Evolutionary conservation across 2,329 filamentous ascomycete genomes (phyloP).

Genomic region (Helminthosporium solani): DNA sequence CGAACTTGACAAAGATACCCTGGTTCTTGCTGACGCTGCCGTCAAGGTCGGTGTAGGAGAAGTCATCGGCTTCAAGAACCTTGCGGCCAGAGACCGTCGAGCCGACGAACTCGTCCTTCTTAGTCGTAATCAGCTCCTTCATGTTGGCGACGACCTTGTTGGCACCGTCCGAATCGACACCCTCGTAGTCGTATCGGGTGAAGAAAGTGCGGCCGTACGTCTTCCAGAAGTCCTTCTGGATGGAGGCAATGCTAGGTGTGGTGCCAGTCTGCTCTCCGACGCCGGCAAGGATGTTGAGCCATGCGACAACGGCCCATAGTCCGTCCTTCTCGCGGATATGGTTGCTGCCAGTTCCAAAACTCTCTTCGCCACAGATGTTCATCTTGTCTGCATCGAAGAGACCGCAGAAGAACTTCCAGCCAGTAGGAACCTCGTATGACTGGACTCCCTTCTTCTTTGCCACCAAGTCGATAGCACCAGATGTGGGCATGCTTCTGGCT

Average conservation of each 20-base stretch:
- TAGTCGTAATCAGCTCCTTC: conserved; percentile 70
- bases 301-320: conserved; percentile 94
- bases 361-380: conserved; percentile 99
- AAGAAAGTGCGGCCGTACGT: conserved; percentile 98
- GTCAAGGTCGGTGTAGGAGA: conserved; percentile 98
- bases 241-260: conserved; percentile 89
- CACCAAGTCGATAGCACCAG: conserved; percentile 90
- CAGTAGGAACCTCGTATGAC: conserved; percentile 95
- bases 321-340: conserved; percentile 99
- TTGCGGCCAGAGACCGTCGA: conserved; percentile 80
- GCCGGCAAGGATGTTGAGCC: conserved; percentile 97
- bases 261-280: conserved; percentile 79
- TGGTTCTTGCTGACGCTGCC: conserved; percentile 95
- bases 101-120: conserved; percentile 74
- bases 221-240: conserved; percentile 96
- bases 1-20: conserved; percentile 91
- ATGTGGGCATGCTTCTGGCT: conserved; percentile 96
- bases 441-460: conserved; percentile 90
- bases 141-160: conserved; percentile 86
- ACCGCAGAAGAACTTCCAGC: conserved; percentile 99
- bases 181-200: conserved; percentile 97
- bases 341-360: conserved; percentile 96
- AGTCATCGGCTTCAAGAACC: conserved; percentile 88
- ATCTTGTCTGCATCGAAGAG: conserved; percentile 98
- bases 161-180: conserved; percentile 86